Base-by-base conservation (phyloP, 148 eudicot genomes). In the Camellia granthamiana region DNA sequence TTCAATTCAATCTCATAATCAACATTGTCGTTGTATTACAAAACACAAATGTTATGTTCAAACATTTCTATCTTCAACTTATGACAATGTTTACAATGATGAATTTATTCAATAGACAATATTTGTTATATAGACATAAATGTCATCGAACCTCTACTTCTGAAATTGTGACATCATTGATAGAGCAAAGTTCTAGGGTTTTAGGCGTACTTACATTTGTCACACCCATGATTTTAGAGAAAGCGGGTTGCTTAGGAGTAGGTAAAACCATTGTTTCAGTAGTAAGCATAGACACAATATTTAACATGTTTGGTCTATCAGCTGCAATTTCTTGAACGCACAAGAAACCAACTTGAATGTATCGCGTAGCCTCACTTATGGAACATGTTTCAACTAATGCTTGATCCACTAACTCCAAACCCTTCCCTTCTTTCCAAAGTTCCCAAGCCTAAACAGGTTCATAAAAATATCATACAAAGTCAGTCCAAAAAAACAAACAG, bases 261-360 rank as follows among this genome's bases (percentile, higher is more conserved):
- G 69, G 70, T 3, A 77, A 7, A 2, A 3, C 41, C 47, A 58
- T 30, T 30, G 6, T 56, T 75, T 58, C 51, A 58, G 41, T 75
- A 2, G 16, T 75, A 75, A 75, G 66, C 77, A 75, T 75, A 56
- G 21, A 56, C 16, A 75, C 60, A 56, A 59, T 51, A 4, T 75
- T 51, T 3, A 21, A 38, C 21, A 7, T 18, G 4, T 5, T 23
- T 2, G 23, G 42, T 30, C 23, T 1, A 4, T 65, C 68, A 9
- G 52, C 5, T 7, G 68, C 23, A 75, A 13, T 62, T 42, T 75
- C 78, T 75, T 60, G 68, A 41, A 75, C 78, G 44, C 78, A 75
- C 13, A 75, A 60, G 12, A 75, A 30, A 41, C 78, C 68, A 21
- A 75, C 78, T 15, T 59, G 78, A 75, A 75, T 54, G 68, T 64